Percentiles rank a stretch among this genome's conserved stretches.
Evolutionary conservation across 73 alveolate genomes (phyloP).

Genomic region (Tetrahymena thermophila): DNA sequence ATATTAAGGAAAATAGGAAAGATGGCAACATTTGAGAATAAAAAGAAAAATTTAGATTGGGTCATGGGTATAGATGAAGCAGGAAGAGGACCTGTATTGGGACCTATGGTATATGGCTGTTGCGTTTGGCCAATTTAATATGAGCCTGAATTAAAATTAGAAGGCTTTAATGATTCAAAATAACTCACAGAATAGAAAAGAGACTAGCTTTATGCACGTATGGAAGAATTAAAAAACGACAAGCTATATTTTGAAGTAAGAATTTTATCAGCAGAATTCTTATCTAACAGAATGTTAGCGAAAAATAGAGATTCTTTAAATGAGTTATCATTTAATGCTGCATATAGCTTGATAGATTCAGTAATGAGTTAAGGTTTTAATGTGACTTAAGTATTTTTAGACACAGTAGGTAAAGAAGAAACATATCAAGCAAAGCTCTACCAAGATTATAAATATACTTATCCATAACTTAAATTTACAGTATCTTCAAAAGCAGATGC

Average conservation of each 20-base stretch:
- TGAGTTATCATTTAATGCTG: constrained; percentile 83
- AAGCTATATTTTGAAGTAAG: constrained; percentile 52
- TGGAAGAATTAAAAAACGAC: constrained; percentile 41
- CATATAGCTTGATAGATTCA: constrained; percentile 62
- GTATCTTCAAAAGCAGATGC: constrained; percentile 95
- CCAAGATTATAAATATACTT: constrained; percentile 12
- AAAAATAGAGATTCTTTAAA: constrained; percentile 68
- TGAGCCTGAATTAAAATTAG: constrained; percentile 36
- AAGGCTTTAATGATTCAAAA: constrained; percentile 76
- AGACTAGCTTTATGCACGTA: constrained; percentile 61
- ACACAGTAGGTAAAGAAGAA: constrained; percentile 95
- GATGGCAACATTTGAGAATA: neutral
- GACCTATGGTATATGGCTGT: constrained; percentile 95
- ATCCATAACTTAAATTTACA: constrained; percentile 45
- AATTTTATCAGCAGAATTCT: constrained; percentile 56
- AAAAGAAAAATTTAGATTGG: constrained; percentile 22
- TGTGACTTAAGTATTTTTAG: constrained; percentile 66
- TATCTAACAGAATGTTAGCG: constrained; percentile 67
- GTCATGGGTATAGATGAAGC: constrained; percentile 95
- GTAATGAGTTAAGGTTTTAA: constrained; percentile 57
- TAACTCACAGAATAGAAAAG: constrained; percentile 68
- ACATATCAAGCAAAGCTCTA: constrained; percentile 50
- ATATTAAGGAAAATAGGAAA: neutral
- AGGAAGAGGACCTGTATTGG: constrained; percentile 98
- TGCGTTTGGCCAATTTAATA: constrained; percentile 69